Percentiles rank a stretch among this genome's conserved stretches.
These are phyloP conservation scores for Ceratocystis colombiana DNA, from an alignment of 2,329 filamentous ascomycete genomes.

Conservation along the genomic window DNA sequence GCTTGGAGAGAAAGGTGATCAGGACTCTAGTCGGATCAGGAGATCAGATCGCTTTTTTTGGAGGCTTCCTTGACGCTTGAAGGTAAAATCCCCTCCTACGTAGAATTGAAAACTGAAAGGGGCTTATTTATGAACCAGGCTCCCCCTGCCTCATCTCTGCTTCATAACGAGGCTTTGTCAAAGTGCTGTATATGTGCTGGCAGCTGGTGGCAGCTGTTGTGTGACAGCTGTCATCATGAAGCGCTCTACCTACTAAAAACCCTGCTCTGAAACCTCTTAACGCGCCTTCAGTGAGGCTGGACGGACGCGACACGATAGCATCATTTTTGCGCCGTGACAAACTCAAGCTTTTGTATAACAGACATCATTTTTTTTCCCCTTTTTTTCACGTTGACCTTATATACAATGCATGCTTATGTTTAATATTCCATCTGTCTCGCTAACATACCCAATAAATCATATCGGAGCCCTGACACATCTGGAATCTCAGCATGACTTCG, in stretches of 20 bases:
- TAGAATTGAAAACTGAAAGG: not conserved
- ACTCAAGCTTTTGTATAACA: not conserved
- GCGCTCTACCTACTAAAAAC: not conserved
- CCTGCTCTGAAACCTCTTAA: conserved; percentile 5
- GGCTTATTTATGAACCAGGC: not conserved
- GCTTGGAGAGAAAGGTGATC: not conserved
- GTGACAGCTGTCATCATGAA: not conserved
- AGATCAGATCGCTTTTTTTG: not conserved
- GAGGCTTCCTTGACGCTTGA: not conserved
- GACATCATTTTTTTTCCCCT: not conserved
- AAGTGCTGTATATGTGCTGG: not conserved
- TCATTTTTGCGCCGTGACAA: not conserved
- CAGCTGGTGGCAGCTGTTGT: not conserved
- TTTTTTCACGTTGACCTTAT: not conserved
- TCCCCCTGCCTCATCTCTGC: not conserved
- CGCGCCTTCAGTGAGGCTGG: not conserved
- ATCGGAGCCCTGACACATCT: not conserved
- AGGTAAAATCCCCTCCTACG: not conserved
- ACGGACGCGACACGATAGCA: not conserved
- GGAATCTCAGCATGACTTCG: conserved; percentile 14
- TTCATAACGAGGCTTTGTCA: not conserved
- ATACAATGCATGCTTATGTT: conserved; percentile 13
- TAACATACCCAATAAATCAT: not conserved
- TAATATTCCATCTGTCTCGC: not conserved
- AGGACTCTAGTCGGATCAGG: not conserved